A percentile compares a stretch with the other conserved stretches of the same genome.
These are phyloP conservation scores for Myriosclerotinia curreyana DNA, from an alignment of 2,329 filamentous ascomycete species.

Conservation along the genomic window DNA sequence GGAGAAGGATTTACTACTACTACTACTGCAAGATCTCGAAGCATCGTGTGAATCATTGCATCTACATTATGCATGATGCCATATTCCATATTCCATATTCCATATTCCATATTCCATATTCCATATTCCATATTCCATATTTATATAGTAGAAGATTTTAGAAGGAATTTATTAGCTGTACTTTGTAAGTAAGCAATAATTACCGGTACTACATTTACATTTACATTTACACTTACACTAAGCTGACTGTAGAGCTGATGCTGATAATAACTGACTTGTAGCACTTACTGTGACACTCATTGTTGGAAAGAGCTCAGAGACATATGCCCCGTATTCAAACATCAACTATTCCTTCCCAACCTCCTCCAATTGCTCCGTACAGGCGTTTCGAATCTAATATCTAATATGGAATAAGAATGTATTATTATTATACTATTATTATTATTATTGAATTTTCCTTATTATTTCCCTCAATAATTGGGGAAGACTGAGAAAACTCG, in stretches of 20 bases:
- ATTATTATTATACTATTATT: too few relatives aligned
- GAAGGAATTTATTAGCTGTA: background rate
- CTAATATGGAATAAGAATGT: background rate
- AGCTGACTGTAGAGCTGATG: background rate
- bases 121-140: too few relatives aligned
- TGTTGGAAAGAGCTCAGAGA: background rate
- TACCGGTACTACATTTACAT: background rate
- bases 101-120: too few relatives aligned
- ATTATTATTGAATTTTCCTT: background rate
- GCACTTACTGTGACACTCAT: too few relatives aligned
- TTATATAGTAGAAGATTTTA: background rate
- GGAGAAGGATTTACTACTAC: background rate
- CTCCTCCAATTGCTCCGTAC: slow-evolving; percentile 1
- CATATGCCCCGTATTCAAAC: background rate
- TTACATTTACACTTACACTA: slow-evolving; percentile 1
- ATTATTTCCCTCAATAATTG: background rate
- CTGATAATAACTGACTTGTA: background rate
- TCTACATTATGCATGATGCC: background rate
- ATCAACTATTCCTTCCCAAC: slow-evolving; percentile 8
- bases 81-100: too few relatives aligned
- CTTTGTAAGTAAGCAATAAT: too few relatives aligned
- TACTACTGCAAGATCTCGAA: slow-evolving; percentile 10
- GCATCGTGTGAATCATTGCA: slow-evolving; percentile 9
- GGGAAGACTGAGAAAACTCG: background rate
- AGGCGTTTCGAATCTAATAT: slow-evolving; percentile 8